Evolutionary conservation across 148 eudicot genomes (phyloP).

Genomic region (Persicaria tinctoria): DNA sequence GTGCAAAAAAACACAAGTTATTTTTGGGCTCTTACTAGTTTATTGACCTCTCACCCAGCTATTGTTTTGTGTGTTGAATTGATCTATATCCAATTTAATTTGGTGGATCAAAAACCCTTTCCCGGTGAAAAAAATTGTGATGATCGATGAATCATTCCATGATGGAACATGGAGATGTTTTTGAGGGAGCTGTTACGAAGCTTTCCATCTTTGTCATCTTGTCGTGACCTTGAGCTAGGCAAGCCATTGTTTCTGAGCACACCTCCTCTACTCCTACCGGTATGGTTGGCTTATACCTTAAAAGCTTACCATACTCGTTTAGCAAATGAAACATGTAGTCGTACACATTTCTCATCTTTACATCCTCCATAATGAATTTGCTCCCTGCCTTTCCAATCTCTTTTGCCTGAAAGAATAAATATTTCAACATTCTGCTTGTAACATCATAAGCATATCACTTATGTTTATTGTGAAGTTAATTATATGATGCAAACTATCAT

Average conservation of each 20-base stretch:
- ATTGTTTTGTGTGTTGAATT: no score
- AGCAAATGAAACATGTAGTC: constrained; percentile 37
- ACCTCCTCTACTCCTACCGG: constrained; percentile 24
- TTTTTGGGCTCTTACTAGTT: no score
- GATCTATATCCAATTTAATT: no score
- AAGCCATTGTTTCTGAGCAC: constrained; percentile 30
- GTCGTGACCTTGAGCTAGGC: constrained; percentile 16
- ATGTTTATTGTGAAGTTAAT: no score
- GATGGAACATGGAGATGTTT: constrained; percentile 22
- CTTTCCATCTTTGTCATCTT: constrained; percentile 23
- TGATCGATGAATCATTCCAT: no score
- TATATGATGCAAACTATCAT: no score
- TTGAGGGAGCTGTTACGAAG: constrained; percentile 26
- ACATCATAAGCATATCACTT: no score
- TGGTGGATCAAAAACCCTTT: no score
- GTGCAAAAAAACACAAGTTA: no score
- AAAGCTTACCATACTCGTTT: constrained; percentile 26
- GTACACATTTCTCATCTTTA: constrained; percentile 35
- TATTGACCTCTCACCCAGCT: no score
- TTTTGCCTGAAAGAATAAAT: constrained; percentile 21
- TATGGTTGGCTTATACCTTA: constrained; percentile 27
- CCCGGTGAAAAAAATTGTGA: no score
- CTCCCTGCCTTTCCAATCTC: constrained; percentile 40
- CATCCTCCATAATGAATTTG: constrained; percentile 33
- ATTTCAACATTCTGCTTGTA: no score